Conservation (phyloP, 2,329 filamentous ascomycete species). For the Aspergillus fumigatus region DNA sequence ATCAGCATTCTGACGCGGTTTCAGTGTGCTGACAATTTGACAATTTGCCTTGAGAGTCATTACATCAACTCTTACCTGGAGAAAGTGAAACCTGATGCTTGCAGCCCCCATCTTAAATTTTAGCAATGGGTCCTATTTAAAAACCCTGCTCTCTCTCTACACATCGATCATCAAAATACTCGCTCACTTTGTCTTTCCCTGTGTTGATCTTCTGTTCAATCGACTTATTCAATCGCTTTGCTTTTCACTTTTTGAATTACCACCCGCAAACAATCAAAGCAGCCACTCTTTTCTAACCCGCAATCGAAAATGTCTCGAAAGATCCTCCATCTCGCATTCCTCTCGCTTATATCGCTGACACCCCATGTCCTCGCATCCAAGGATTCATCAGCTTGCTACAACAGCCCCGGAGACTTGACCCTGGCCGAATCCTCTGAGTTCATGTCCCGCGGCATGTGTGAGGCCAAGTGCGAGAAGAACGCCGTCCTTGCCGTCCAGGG, state of each 20-base stretch:
- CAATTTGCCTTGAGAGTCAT: conserved; percentile 10
- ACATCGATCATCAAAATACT: neutral
- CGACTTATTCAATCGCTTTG: neutral
- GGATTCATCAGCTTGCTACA: conserved; percentile 7
- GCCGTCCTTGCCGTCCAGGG: conserved; percentile 17
- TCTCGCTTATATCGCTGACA: conserved; percentile 3
- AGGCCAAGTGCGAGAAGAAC: conserved; percentile 12
- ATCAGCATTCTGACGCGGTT: conserved; percentile 17
- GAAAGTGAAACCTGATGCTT: neutral
- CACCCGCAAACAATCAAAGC: neutral
- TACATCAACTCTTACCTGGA: neutral
- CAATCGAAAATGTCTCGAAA: neutral
- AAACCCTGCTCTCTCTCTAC: neutral
- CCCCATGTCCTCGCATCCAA: neutral
- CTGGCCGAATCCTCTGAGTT: neutral
- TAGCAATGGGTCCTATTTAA: neutral
- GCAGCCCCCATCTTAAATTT: neutral
- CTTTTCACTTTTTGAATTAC: neutral
- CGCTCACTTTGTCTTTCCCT: neutral
- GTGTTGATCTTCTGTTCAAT: neutral
- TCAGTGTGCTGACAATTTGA: conserved; percentile 12
- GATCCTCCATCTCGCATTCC: conserved; percentile 3
- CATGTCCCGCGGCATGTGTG: neutral
- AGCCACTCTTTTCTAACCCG: neutral
- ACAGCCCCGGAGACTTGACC: conserved; percentile 3